A percentile compares a stretch with the other conserved stretches of the same genome.
These are phyloP conservation scores for Rhizophlyctis rosea DNA, from an alignment of 192 early-diverging fungal genomes.

Conservation along the genomic window DNA sequence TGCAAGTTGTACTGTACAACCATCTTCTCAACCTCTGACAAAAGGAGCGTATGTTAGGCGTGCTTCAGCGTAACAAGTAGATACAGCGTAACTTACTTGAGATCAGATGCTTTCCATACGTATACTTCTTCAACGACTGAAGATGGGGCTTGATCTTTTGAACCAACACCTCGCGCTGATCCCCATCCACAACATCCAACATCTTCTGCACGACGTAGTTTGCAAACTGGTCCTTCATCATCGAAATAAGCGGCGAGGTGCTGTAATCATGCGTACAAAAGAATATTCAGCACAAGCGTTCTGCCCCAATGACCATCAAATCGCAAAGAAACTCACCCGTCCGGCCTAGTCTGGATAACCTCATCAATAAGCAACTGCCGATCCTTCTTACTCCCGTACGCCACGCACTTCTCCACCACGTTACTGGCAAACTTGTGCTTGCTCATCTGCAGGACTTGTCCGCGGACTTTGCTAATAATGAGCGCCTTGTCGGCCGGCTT, in stretches of 20 bases:
- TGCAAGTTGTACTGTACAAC: constrained; percentile 21
- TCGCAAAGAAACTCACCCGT: constrained; percentile 55
- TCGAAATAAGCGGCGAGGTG: constrained; percentile 79
- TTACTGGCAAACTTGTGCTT: constrained; percentile 99
- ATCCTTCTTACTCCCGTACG: constrained; percentile 83
- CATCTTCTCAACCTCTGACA: constrained; percentile 32
- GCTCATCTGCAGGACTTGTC: constrained; percentile 86
- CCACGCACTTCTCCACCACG: constrained; percentile 98
- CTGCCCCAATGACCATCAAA: too few species aligned
- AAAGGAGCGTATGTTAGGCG: background rate
- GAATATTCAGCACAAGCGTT: background rate
- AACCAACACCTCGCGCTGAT: constrained; percentile 85
- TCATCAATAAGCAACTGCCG: constrained; percentile 90
- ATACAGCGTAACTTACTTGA: constrained; percentile 42
- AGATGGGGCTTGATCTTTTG: constrained; percentile 91
- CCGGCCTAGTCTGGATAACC: constrained; percentile 77
- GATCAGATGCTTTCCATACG: constrained; percentile 97
- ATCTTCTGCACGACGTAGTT: constrained; percentile 99
- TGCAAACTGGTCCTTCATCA: constrained; percentile 99
- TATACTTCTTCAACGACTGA: constrained; percentile 90
- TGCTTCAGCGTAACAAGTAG: constrained; percentile 1
- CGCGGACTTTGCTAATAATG: constrained; percentile 86
- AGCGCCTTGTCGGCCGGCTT: constrained; percentile 81
- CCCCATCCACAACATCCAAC: constrained; percentile 93
- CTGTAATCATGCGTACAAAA: constrained; percentile 41